Evolutionary conservation across 352 stramenopile species (phyloP).

Genomic region (Elongisporangium undulatum): DNA sequence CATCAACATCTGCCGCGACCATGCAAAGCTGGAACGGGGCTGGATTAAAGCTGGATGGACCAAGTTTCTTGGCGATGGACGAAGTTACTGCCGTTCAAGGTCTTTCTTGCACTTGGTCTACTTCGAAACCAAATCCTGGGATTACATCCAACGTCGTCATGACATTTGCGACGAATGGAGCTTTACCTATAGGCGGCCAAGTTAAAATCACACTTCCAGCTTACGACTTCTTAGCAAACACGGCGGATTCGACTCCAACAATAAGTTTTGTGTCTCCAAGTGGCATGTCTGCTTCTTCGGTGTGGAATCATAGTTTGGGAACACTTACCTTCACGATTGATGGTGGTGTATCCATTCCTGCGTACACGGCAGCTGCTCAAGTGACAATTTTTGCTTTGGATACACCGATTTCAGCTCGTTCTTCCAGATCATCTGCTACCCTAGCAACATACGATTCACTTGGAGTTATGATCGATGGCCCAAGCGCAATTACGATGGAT

Average conservation of each 20-base stretch:
- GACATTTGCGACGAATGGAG: constrained; percentile 42
- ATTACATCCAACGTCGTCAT: constrained; percentile 38
- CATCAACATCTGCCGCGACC: constrained; percentile 11
- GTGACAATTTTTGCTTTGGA: constrained; percentile 33
- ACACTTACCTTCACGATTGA: constrained; percentile 16
- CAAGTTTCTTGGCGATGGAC: constrained; percentile 23
- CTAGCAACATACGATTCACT: constrained; percentile 38
- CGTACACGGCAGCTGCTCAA: constrained; percentile 21
- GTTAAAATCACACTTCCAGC: constrained; percentile 31
- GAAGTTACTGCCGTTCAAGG: constrained; percentile 32
- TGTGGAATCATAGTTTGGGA: constrained; percentile 20
- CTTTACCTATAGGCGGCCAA: constrained; percentile 27
- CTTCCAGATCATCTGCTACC: constrained; percentile 11
- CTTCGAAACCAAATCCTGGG: constrained; percentile 33
- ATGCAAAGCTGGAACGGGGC: constrained; percentile 47
- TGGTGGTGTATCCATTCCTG: constrained; percentile 15
- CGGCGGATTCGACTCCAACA: neutral
- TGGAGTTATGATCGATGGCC: constrained; percentile 45
- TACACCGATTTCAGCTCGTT: constrained; percentile 36
- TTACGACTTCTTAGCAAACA: constrained; percentile 31
- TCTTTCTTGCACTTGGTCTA: constrained; percentile 31
- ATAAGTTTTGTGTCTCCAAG: neutral
- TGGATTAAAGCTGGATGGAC: constrained; percentile 29
- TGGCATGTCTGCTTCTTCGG: constrained; percentile 1
- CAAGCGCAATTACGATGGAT: constrained; percentile 34